Conservation (phyloP, 768 basidiomycete genomes). For the Pisolithus sp. region DNA sequence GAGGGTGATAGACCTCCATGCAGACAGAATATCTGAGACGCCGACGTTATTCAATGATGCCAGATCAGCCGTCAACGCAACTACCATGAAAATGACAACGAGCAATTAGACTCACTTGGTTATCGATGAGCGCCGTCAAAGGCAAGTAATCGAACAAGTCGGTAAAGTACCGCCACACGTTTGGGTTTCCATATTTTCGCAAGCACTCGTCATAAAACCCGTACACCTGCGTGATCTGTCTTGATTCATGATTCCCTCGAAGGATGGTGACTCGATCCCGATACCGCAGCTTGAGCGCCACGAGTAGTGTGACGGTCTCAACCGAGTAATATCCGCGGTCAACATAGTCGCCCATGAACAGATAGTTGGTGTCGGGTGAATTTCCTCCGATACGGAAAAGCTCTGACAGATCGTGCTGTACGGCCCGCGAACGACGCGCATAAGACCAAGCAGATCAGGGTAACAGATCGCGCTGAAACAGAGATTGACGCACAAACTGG, state of each 20-base stretch:
- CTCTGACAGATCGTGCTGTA: constrained; percentile 97
- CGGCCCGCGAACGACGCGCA: constrained; percentile 7
- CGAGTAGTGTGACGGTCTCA: constrained; percentile 95
- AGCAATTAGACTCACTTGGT: constrained; percentile 69
- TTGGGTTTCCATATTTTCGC: constrained; percentile 99
- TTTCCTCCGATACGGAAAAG: constrained; percentile 98
- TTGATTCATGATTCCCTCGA: constrained; percentile 96
- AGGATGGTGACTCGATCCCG: constrained; percentile 97
- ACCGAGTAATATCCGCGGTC: constrained; percentile 99
- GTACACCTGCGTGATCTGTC: constrained; percentile 99
- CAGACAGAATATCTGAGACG: constrained; percentile 88
- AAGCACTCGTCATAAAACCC: constrained; percentile 99
- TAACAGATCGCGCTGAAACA: constrained; percentile 10
- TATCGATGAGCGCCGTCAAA: constrained; percentile 95
- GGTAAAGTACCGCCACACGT: constrained; percentile 99
- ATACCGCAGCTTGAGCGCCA: constrained; percentile 96
- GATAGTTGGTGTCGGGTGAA: constrained; percentile 98
- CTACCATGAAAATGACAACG: neutral
- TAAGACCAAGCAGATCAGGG: constrained; percentile 19
- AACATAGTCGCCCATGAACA: constrained; percentile 99
- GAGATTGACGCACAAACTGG: constrained; percentile 81
- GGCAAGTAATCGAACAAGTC: constrained; percentile 98
- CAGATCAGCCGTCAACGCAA: constrained; percentile 1
- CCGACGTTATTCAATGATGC: neutral
- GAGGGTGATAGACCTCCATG: constrained; percentile 98